A percentile compares a stretch with the other conserved stretches of the same genome.
phyloP scores from a whole-genome alignment of 2,329 filamentous ascomycete genomes.

The Penicillium concentricum region DNA sequence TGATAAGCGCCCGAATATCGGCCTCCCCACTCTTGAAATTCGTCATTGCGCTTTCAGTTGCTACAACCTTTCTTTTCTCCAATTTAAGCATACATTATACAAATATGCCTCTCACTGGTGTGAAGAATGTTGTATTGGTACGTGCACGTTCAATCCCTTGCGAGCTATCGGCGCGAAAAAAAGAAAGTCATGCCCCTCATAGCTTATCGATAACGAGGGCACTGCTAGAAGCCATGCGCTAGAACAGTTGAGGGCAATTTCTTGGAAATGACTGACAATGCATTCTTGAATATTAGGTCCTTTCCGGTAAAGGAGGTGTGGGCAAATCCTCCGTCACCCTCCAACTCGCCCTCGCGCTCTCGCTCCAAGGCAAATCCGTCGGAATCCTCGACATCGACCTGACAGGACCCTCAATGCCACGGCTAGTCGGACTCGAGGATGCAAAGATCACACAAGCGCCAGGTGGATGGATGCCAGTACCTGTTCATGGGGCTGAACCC shows the following conservation, averaged over 20 bases:
- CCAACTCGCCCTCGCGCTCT: conserved; percentile 86
- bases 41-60: conserved; percentile 1
- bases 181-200: conserved; percentile 21
- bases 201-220: conserved; percentile 43
- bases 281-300: conserved; percentile 50
- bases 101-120: conserved; percentile 43
- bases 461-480: conserved; percentile 87
- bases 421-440: conserved; percentile 85
- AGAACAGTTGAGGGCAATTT: neutral
- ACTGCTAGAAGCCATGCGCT: neutral
- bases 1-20: conserved; percentile 28
- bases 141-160: conserved; percentile 12
- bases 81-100: neutral
- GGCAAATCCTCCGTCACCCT: conserved; percentile 98
- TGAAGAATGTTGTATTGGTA: conserved; percentile 46
- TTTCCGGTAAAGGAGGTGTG: conserved; percentile 96
- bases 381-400: conserved; percentile 96
- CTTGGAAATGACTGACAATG: neutral
- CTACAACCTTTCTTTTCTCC: neutral
- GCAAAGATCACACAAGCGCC: conserved; percentile 89
- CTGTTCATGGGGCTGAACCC: conserved; percentile 65
- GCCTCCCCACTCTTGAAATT: conserved; percentile 16
- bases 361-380: conserved; percentile 80
- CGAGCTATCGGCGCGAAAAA: neutral
- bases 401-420: conserved; percentile 92